A percentile compares a stretch with the other conserved stretches of the same genome.
These are phyloP conservation scores for Macrolepiota albuminosa DNA, from an alignment of 768 basidiomycete genomes.

Conservation along the genomic window DNA sequence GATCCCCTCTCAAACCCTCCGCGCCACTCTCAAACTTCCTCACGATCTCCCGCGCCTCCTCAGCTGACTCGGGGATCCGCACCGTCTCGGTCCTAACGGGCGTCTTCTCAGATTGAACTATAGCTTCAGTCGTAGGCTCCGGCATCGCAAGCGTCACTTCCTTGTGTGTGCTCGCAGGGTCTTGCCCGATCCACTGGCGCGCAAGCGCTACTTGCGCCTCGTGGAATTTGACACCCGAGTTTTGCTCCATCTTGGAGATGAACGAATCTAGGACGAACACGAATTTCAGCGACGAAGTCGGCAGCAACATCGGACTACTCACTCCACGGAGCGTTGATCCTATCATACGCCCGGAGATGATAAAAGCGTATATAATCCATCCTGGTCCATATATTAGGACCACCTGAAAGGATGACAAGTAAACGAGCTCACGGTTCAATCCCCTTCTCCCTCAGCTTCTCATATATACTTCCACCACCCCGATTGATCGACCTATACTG, in stretches of 20 bases:
- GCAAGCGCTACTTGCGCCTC: slow-evolving; percentile 85
- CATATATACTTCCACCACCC: slow-evolving; percentile 83
- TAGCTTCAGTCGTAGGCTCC: slow-evolving; percentile 41
- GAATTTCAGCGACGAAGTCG: not conserved
- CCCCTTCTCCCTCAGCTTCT: slow-evolving; percentile 70
- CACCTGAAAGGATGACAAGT: not conserved
- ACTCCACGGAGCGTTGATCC: slow-evolving; percentile 78
- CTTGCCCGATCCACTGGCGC: slow-evolving; percentile 64
- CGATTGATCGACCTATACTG: slow-evolving; percentile 89
- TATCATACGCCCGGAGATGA: slow-evolving; percentile 87
- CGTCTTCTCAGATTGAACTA: slow-evolving; percentile 50
- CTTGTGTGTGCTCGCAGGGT: slow-evolving; percentile 35
- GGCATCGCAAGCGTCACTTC: slow-evolving; percentile 58
- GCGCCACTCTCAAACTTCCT: slow-evolving; percentile 66
- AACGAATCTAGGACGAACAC: slow-evolving; percentile 23
- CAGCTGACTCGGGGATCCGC: slow-evolving; percentile 57
- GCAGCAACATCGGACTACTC: slow-evolving; percentile 16
- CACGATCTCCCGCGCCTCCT: slow-evolving; percentile 40
- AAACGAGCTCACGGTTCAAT: slow-evolving; percentile 65
- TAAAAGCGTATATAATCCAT: slow-evolving; percentile 86
- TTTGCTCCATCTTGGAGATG: slow-evolving; percentile 67
- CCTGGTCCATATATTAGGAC: slow-evolving; percentile 29
- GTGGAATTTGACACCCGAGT: slow-evolving; percentile 75
- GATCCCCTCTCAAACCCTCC: slow-evolving; percentile 47
- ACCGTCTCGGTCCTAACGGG: slow-evolving; percentile 53